Evolutionary conservation across 805 yeast species (phyloP), one percentile per base, ranked within the genome.

Genomic region (Wickerhamiella vanderwaltii): DNA sequence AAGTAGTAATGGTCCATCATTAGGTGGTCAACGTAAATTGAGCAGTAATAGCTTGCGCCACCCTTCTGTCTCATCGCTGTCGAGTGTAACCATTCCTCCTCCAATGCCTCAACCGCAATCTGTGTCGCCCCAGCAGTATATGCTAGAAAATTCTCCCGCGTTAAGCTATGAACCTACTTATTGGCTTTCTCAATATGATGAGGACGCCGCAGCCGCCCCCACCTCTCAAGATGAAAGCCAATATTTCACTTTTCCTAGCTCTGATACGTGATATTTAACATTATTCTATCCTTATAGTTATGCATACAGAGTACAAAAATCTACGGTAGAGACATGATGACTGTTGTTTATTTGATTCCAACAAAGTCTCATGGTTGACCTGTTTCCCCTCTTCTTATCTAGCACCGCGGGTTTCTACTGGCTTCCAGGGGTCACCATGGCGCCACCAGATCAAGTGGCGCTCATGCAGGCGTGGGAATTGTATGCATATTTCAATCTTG

Each of bases 241-340:
- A 29, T 37, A 19, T 29, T 37, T 37, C 28, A 20, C 28, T 28
- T 37, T 37, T 23, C 40, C 40, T 13, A 29, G 40, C 20, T 37
- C 30, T 5, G 40, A 37, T 29, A 37, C 31, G 19, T 19, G 13
- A 18, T 32, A 32, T 32, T 32, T 19, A 20, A 32, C 17, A 15
- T 29, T 29, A n/a, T 9, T 5, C 5, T 28, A 16, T 13, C 12
- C 13, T 16, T n/a, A 16, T 13, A 9, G 28, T 12, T 9, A 9
- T 9, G 12, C 12, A 9, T 12, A 9, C 12, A 12, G 28, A 9
- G 28, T 9, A 9, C 28, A 24, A 9, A 24, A 9, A 24, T 24
- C 28, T 12, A 24, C 7, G 11, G 26, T 12, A 24, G 11, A 9
- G 12, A n/a, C n/a, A n/a, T n/a, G n/a, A n/a, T n/a, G n/a, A n/a